Evolutionary conservation across 2,329 filamentous ascomycete genomes (phyloP).

Genomic region (Fusarium camptoceras): DNA sequence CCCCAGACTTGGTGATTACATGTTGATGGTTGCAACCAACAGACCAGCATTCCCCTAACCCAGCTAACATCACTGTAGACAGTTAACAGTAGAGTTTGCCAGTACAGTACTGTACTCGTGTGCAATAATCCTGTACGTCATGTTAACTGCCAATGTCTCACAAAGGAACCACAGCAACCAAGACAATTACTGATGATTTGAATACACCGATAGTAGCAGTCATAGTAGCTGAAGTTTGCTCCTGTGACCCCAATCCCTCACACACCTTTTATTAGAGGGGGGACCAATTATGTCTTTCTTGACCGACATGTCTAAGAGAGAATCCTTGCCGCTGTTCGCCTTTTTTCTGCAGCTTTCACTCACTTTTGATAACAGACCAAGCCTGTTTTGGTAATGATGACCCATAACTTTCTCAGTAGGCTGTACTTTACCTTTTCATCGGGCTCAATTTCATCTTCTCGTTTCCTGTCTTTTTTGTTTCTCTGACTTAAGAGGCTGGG

Average conservation of each 20-base stretch:
- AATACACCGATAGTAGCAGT: neutral
- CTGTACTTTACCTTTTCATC: conserved; percentile 19
- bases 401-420: conserved; percentile 14
- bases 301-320: conserved; percentile 14
- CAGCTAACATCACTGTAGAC: neutral
- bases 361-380: conserved; percentile 8
- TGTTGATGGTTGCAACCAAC: conserved; percentile 21
- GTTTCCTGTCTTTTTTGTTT: conserved; percentile 8
- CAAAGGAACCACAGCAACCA: neutral
- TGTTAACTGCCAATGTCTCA: neutral
- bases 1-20: conserved; percentile 5
- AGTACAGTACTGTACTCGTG: neutral
- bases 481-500: conserved; percentile 6
- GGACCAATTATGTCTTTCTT: conserved; percentile 18
- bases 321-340: conserved; percentile 17
- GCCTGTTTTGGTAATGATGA: conserved; percentile 24
- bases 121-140: conserved; percentile 5
- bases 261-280: conserved; percentile 3
- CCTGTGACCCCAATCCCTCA: conserved; percentile 28
- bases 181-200: neutral
- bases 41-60: neutral
- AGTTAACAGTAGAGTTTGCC: neutral
- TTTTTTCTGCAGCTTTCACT: conserved; percentile 15
- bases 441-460: neutral
- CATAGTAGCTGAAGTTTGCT: conserved; percentile 9